These are phyloP conservation scores for Diddensiella caesifluorescens DNA, from an alignment of 805 yeast species.

Conservation along the genomic window DNA sequence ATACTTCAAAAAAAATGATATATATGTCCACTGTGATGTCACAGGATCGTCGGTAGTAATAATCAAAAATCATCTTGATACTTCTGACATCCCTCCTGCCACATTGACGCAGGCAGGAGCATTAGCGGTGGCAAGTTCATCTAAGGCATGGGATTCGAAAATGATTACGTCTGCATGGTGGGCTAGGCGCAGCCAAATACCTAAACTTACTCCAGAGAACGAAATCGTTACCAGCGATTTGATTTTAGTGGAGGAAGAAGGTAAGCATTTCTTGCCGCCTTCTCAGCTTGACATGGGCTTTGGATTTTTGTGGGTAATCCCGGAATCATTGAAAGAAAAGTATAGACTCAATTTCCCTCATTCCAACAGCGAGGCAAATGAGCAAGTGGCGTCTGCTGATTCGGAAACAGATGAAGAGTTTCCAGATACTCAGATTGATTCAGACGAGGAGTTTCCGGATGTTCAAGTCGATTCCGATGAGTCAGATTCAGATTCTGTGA, in stretches of 20 bases:
- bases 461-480: conserved; percentile 24
- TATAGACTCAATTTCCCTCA: conserved; percentile 11
- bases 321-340: conserved; percentile 34
- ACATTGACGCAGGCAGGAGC: conserved; percentile 87
- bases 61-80: conserved; percentile 68
- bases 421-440: conserved; percentile 24
- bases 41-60: conserved; percentile 73
- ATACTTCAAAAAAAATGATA: conserved; percentile 68
- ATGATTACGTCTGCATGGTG: conserved; percentile 81
- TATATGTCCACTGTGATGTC: conserved; percentile 66
- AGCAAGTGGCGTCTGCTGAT: conserved; percentile 20
- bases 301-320: conserved; percentile 70
- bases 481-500: conserved; percentile 5
- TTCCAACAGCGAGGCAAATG: conserved; percentile 21
- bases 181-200: conserved; percentile 61
- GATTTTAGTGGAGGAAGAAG: conserved; percentile 47
- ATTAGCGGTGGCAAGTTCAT: conserved; percentile 63
- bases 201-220: conserved; percentile 44
- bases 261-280: conserved; percentile 58
- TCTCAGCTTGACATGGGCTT: conserved; percentile 87
- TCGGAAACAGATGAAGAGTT: conserved; percentile 27
- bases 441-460: conserved; percentile 29
- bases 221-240: conserved; percentile 62
- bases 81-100: conserved; percentile 64
- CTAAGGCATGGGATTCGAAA: conserved; percentile 88